Evolutionary conservation across 257 asterid genomes (phyloP), one percentile per base, ranked within the genome.

Genomic region (Penstemon newberryi): DNA sequence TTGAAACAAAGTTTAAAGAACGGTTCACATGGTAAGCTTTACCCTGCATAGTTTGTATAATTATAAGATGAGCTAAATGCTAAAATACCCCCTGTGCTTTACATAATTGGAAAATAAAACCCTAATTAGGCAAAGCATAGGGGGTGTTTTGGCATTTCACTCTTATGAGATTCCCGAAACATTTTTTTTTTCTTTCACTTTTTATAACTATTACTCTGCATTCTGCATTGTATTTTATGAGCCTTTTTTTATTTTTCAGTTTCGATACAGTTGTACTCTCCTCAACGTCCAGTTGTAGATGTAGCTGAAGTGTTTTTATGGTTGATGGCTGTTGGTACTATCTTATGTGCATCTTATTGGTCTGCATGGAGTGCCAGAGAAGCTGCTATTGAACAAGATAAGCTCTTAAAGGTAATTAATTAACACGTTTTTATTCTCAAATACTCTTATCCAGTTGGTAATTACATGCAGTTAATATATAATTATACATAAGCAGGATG

Each of bases 311-410:
- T 92, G 49, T 92, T 92, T 70, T 71, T 92, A 66, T 92, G 96
- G 96, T 83, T 92, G 60, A 92, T 92, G 96, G 98, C 96, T 18
- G 95, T 87, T 38, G 91, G 96, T 42, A 87, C 96, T 58, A 87
- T 92, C 75, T 78, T 87, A 67, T 87, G 91, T 51, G 95, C 96
- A 36, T 89, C 96, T 56, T 92, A 86, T 76, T 92, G 98, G 98
- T 92, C 98, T 36, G 96, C 98, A 15, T 87, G 96, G 96, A 86
- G 84, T 64, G 96, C 98, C 43, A 84, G 86, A 76, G 95, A 92
- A 80, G 87, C 91, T 57, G 89, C 93, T 68, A 63, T 81, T 64
- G 98, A 89, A 80, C 89, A 86, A 61, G 96, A 89, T 74, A 89
- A 87, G 80, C 85, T 82, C 70, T 70, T 89, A 54, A 87, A 92